Evolutionary conservation across 106 monocot species (phyloP).

Genomic region (Phalaenopsis equestris): DNA sequence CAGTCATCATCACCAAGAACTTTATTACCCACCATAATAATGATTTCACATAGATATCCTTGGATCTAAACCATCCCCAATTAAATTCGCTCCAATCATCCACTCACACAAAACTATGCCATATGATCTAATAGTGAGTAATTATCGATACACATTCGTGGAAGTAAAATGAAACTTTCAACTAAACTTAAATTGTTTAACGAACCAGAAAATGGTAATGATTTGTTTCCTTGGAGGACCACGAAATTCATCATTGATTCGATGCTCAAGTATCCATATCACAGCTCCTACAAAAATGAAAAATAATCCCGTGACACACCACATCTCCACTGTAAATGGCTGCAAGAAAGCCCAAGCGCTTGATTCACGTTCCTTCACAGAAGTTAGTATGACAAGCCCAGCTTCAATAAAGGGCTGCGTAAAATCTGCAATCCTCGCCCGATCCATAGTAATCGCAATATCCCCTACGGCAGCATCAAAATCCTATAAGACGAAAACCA

Average conservation of each 20-base stretch:
- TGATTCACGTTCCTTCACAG: conserved; percentile 32
- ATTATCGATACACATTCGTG: background rate
- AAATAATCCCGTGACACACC: conserved; percentile 51
- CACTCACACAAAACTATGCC: too few species aligned
- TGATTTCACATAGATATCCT: too few species aligned
- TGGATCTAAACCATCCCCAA: too few species aligned
- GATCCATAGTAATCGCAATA: conserved; percentile 53
- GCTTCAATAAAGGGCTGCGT: conserved; percentile 79
- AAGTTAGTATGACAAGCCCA: conserved; percentile 62
- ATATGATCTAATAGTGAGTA: background rate
- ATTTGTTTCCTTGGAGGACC: conserved; percentile 72
- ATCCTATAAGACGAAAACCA: conserved; percentile 27
- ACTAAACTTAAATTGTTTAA: background rate
- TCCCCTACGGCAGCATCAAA: conserved; percentile 83
- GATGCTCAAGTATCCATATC: conserved; percentile 85
- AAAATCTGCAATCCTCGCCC: conserved; percentile 71
- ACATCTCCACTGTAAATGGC: conserved; percentile 76
- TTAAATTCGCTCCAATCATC: too few species aligned
- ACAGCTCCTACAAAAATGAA: conserved; percentile 60
- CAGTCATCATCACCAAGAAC: too few species aligned
- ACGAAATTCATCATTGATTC: conserved; percentile 80
- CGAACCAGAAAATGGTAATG: conserved; percentile 55
- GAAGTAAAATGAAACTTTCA: background rate
- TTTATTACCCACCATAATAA: too few species aligned
- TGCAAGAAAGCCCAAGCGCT: conserved; percentile 73